Conservation (phyloP, 176 grass and related monocot species). For the Melocanna baccifera region DNA sequence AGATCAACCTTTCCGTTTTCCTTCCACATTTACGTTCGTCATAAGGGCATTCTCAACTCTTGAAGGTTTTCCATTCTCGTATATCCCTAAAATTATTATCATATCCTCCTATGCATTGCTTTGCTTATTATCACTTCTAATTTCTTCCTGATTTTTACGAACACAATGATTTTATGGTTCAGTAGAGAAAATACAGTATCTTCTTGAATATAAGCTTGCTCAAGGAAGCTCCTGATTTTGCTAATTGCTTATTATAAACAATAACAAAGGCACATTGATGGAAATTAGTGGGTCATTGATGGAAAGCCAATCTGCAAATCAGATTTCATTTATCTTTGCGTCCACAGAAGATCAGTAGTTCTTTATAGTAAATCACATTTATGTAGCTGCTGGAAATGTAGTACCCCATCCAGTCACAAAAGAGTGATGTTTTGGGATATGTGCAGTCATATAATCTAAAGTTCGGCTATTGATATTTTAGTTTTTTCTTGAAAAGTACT, state of each 20-base stretch:
- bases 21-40: constrained; percentile 94
- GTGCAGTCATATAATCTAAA: not conserved
- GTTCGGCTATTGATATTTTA: too few species aligned
- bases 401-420: too few species aligned
- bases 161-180: not conserved
- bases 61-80: constrained; percentile 60
- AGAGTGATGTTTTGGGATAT: too few species aligned
- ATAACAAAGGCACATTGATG: not conserved
- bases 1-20: constrained; percentile 97
- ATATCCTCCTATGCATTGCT: not conserved
- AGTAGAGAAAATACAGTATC: constrained; percentile 11
- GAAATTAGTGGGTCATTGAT: not conserved
- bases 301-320: not conserved
- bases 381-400: not conserved
- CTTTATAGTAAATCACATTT: constrained; percentile 7
- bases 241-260: constrained; percentile 7
- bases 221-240: not conserved
- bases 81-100: not conserved
- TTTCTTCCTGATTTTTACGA: constrained; percentile 1
- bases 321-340: not conserved
- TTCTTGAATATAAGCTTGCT: constrained; percentile 16
- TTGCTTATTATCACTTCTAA: not conserved
- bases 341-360: constrained; percentile 1
- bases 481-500: not conserved
- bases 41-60: constrained; percentile 93